Conservation (phyloP, 2,329 filamentous ascomycete species). For the Penicillium sp. region DNA sequence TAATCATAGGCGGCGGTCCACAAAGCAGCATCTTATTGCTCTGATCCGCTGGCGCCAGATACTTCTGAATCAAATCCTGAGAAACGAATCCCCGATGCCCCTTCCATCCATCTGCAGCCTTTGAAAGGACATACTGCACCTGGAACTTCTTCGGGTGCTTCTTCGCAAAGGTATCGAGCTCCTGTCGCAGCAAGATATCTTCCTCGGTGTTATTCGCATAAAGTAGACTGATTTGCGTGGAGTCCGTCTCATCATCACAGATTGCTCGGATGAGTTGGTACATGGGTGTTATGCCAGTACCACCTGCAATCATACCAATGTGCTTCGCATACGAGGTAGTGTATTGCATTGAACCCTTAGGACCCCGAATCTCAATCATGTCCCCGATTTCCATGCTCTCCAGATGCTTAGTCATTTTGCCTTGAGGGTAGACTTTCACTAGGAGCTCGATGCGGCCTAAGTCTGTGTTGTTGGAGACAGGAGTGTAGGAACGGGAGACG, state of each 20-base stretch:
- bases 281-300: slow-evolving; percentile 53
- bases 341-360: slow-evolving; percentile 39
- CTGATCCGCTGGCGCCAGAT: slow-evolving; percentile 48
- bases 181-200: slow-evolving; percentile 60
- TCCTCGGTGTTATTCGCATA: slow-evolving; percentile 61
- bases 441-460: slow-evolving; percentile 35
- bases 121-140: not conserved
- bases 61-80: slow-evolving; percentile 51
- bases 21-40: slow-evolving; percentile 59
- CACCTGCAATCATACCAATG: slow-evolving; percentile 43
- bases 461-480: slow-evolving; percentile 38
- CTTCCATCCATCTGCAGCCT: slow-evolving; percentile 39
- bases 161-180: slow-evolving; percentile 57
- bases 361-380: slow-evolving; percentile 35
- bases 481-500: slow-evolving; percentile 58
- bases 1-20: slow-evolving; percentile 63
- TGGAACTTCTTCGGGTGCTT: slow-evolving; percentile 49
- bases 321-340: slow-evolving; percentile 26
- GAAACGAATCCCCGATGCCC: slow-evolving; percentile 42
- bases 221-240: slow-evolving; percentile 58
- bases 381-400: not conserved
- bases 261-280: slow-evolving; percentile 65
- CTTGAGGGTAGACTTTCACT: slow-evolving; percentile 29
- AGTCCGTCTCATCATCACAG: slow-evolving; percentile 61
- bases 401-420: not conserved